A percentile compares a stretch with the other conserved stretches of the same genome.
Conservation (phyloP, 2,329 filamentous ascomycete species). For the Byssothecium circinans region DNA sequence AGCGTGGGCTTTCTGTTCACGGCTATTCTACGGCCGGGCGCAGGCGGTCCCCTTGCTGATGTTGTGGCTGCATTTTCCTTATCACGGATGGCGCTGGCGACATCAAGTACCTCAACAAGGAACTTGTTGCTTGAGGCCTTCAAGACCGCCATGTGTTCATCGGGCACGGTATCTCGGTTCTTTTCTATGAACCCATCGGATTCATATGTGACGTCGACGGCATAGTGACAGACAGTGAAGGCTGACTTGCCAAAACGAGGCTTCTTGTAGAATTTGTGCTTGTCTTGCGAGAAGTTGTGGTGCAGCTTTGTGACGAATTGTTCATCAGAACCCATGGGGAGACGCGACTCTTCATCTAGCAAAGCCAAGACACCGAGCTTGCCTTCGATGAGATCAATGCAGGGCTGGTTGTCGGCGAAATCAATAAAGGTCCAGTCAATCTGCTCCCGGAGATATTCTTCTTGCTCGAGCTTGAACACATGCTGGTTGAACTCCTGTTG, state of each 20-base stretch:
- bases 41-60: constrained; percentile 68
- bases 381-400: constrained; percentile 96
- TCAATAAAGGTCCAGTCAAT: constrained; percentile 99
- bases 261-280: constrained; percentile 98
- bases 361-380: constrained; percentile 92
- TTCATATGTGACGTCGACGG: constrained; percentile 96
- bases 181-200: constrained; percentile 99
- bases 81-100: constrained; percentile 83
- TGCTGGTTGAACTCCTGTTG: constrained; percentile 99
- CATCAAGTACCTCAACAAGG: constrained; percentile 79
- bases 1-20: constrained; percentile 96
- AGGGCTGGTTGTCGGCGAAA: constrained; percentile 98
- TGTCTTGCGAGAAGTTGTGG: constrained; percentile 85
- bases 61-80: constrained; percentile 69
- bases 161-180: constrained; percentile 96
- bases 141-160: constrained; percentile 95
- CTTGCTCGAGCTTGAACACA: constrained; percentile 98
- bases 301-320: constrained; percentile 96
- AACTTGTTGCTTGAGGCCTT: constrained; percentile 83
- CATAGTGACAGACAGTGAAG: constrained; percentile 98
- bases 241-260: constrained; percentile 95
- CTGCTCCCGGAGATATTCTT: constrained; percentile 93
- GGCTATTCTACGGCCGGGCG: constrained; percentile 79
- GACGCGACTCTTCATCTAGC: constrained; percentile 90
- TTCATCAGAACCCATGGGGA: constrained; percentile 97